Conservation (phyloP, 2,329 filamentous ascomycete genomes). For the Botryotinia globosa region DNA sequence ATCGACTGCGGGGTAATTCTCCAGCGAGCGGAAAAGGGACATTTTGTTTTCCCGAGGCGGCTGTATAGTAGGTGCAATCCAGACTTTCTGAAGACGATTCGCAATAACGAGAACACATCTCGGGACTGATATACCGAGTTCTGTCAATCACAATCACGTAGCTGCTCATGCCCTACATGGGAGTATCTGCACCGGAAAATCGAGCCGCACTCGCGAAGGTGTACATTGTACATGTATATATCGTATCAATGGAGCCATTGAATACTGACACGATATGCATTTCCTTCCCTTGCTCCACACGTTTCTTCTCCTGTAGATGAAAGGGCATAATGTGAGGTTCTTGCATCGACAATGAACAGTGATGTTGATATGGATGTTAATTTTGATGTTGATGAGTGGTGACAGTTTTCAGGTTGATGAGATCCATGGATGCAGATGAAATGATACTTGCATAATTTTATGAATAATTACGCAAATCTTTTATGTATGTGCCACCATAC, state of each 20-base stretch:
- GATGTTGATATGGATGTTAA: neutral
- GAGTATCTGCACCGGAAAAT: neutral
- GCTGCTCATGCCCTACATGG: neutral
- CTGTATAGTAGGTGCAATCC: constrained; percentile 3
- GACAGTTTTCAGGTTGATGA: neutral
- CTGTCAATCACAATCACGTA: neutral
- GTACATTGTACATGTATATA: neutral
- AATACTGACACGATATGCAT: neutral
- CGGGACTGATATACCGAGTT: neutral
- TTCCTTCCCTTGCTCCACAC: neutral
- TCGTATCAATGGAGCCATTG: neutral
- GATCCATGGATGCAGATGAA: neutral
- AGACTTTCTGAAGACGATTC: neutral
- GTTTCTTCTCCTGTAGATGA: neutral
- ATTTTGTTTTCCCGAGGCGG: constrained; percentile 18
- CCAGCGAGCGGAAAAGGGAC: neutral
- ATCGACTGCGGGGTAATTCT: constrained; percentile 15
- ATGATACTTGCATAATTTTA: neutral
- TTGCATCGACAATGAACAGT: neutral
- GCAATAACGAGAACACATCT: constrained; percentile 3
- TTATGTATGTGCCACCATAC: neutral
- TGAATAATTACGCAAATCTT: neutral
- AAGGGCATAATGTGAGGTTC: neutral
- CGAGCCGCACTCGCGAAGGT: constrained; percentile 1
- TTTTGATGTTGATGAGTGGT: neutral